Evolutionary conservation across 2,329 filamentous ascomycete genomes (phyloP).

Genomic region (Fusarium avenaceum): DNA sequence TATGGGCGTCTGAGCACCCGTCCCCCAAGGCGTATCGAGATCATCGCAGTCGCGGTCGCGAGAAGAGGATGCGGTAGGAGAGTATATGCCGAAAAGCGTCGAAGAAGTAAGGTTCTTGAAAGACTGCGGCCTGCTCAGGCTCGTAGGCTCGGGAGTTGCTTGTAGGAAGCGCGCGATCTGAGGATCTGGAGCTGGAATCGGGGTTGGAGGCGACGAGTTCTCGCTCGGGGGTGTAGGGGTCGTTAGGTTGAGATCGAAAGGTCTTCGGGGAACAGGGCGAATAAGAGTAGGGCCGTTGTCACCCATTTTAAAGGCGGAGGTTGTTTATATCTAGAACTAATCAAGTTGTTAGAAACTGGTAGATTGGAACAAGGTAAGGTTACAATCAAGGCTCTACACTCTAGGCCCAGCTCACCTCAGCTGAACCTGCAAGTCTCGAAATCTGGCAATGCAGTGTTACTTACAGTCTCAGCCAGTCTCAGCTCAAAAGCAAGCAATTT

Average conservation of each 20-base stretch:
- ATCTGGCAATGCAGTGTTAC: constrained; percentile 25
- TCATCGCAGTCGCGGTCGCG: constrained; percentile 66
- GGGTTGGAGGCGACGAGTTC: constrained; percentile 40
- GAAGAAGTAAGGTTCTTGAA: constrained; percentile 89
- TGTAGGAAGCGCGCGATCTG: constrained; percentile 55
- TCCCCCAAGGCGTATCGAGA: constrained; percentile 80
- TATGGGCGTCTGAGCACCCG: constrained; percentile 78
- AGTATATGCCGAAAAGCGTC: constrained; percentile 93
- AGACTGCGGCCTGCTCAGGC: constrained; percentile 78
- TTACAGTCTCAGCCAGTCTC: constrained; percentile 29
- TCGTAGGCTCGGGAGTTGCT: constrained; percentile 55
- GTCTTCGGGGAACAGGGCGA: constrained; percentile 78
- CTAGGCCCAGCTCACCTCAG: constrained; percentile 18
- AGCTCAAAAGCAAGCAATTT: constrained; percentile 1
- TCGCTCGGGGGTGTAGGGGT: constrained; percentile 61
- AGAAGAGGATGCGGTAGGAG: constrained; percentile 71
- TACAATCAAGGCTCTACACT: constrained; percentile 5
- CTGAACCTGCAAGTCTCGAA: constrained; percentile 30
- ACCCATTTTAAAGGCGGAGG: constrained; percentile 50
- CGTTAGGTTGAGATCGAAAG: constrained; percentile 72
- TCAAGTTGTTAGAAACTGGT: constrained; percentile 3
- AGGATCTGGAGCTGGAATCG: constrained; percentile 45
- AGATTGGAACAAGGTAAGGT: not conserved
- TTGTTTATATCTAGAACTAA: constrained; percentile 3
- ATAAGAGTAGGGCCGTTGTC: constrained; percentile 68